Base-by-base conservation (phyloP, 495 filamentous ascomycete genomes). In the Amphirosellinia nigrospora region DNA sequence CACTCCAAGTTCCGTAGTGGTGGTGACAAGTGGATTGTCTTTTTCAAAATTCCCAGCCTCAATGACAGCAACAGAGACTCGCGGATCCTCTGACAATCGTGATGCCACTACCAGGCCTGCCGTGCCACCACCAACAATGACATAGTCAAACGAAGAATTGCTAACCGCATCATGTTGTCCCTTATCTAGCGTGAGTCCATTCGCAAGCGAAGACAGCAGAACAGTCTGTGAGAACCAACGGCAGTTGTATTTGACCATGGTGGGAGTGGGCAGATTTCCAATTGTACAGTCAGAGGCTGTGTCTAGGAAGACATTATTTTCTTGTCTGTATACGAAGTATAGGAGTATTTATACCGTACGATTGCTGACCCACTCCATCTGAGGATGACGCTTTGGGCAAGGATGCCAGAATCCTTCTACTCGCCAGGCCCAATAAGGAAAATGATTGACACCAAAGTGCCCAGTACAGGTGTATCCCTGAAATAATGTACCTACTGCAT, bases 41-140 rank as follows among this genome's bases (percentile, higher is more conserved):
- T 71, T 79, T 60, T 77, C 77, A 63, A 74, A 76, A 55, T 77
- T 74, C 26, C 78, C 88, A 70, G 84, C 88, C 76, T 90, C 88
- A 59, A 90, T 85, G 70, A 89, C 75, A 26, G 89, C 78, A 65
- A 87, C 84, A 30, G 82, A 84, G 79, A 88, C 88, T 75, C 88
- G 81, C 23, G 88, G 87, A 50, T 90, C 73, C 69, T 89, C 89
- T 70, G 89, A 80, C 4, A 79, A 62, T 67, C 77, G 71, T 53
- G 70, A 72, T 61, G 90, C 91, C 78, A 94, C 89, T 62, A 92
- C 91, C 81, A 91, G 92, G 74, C 91, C 91, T 21, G 91, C 91
- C 38, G 91, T 93, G 74, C 91, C 91, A 65, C 91, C 91, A 70
- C 91, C 91, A 6, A 94, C 88, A 73, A 95, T 89, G 72, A 96